Percentiles rank a stretch among this genome's conserved stretches.
These are phyloP conservation scores for Paragyromitra xinjiangensis DNA, from an alignment of 495 filamentous ascomycete species.

Conservation along the genomic window DNA sequence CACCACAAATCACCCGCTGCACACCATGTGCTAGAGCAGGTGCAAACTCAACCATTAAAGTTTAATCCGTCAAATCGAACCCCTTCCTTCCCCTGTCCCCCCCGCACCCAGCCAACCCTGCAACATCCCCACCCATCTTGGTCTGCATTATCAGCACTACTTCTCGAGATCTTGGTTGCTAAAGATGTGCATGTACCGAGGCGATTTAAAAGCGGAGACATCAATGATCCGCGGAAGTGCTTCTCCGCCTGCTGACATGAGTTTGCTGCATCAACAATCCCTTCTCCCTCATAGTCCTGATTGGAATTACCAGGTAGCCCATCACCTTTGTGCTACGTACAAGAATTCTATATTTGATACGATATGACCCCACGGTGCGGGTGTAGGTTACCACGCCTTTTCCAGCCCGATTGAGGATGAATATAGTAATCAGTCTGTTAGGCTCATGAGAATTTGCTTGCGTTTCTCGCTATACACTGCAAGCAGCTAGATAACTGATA, in stretches of 20 bases:
- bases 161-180: not conserved
- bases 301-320: too few species aligned
- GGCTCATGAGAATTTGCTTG: too few species aligned
- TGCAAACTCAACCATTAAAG: not conserved
- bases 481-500: not conserved
- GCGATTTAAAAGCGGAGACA: not conserved
- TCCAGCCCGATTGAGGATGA: too few species aligned
- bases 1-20: not conserved
- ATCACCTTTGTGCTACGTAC: not conserved
- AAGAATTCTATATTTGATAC: too few species aligned
- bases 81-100: not conserved
- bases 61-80: not conserved
- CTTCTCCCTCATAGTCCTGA: too few species aligned
- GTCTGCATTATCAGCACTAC: not conserved
- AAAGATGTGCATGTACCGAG: not conserved
- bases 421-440: too few species aligned
- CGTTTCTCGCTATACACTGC: too few species aligned
- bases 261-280: not conserved
- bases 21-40: not conserved
- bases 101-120: constrained; percentile 1
- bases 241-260: not conserved
- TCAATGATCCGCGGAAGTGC: not conserved
- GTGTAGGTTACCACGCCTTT: too few species aligned
- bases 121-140: not conserved
- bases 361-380: too few species aligned